Evolutionary conservation across 495 filamentous ascomycete genomes (phyloP), one percentile per base, ranked within the genome.

Genomic region (Xanthoparmelia taractica): DNA sequence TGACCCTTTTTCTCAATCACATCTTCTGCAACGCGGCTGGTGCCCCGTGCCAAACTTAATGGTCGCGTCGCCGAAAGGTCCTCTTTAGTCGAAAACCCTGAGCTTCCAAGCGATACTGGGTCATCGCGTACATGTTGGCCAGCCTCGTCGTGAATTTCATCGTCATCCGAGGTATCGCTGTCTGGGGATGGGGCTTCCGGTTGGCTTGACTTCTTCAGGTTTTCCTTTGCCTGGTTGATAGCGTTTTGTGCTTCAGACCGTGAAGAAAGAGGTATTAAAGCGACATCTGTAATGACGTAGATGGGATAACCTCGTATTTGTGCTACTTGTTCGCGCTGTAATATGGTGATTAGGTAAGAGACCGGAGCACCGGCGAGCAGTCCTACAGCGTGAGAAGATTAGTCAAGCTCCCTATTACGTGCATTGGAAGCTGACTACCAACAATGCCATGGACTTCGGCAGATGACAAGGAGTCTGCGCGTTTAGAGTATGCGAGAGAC

Each of bases 401-500:
- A 59, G 60, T 38, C 66, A 66, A n/a, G 43, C 62, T 40, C 65
- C 45, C 45, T 23, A 2, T 10, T 36, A 15, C 34, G 60, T 20
- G 58, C 43, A 36, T 45, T 54, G 27, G 61, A 55, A 57, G 56
- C 56, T 60, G 43, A 82, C 65, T 78, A 96, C 93, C 93, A 71
- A 96, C 83, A 56, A 97, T 83, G 18, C 94, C 93, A 75, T 92
- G 86, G 17, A 84, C 82, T 68, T 97, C 94, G 50, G 96, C 79
- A 36, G 75, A 61, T 1, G 47, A 27, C 18, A 20, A 29, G 45
- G 41, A 25, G 63, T 20, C 47, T 33, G 48, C 11, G 18, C 43
- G 13, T n/a, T n/a, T n/a, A 58, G 66, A 27, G 38, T 48, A 41
- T 13, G 59, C 15, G 23, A 61, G 36, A 29, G 75, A 73, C 23